Evolutionary conservation across 371 early-diverging fungal species (phyloP).

Genomic region (Apophysomyces ossiformis): DNA sequence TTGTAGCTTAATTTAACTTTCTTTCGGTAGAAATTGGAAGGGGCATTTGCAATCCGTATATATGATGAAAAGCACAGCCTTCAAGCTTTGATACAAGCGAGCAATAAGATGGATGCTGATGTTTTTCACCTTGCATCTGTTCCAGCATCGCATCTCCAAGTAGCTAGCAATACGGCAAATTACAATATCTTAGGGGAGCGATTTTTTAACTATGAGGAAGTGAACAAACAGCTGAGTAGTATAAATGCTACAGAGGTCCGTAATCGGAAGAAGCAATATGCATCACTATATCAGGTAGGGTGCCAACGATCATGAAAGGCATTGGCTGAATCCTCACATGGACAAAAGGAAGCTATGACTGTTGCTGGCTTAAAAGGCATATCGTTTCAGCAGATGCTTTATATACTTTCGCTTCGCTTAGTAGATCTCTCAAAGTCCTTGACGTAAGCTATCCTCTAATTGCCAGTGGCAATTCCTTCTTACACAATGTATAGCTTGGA

Average conservation of each 20-base stretch:
- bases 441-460: slow-evolving; percentile 33
- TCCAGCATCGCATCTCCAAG: slow-evolving; percentile 8
- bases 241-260: slow-evolving; percentile 40
- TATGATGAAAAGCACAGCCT: slow-evolving; percentile 48
- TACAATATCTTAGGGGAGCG: slow-evolving; percentile 29
- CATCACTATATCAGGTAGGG: slow-evolving; percentile 48
- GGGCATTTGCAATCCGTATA: slow-evolving; percentile 46
- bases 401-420: slow-evolving; percentile 48
- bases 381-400: slow-evolving; percentile 50
- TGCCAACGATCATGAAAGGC: neutral
- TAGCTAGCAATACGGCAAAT: neutral
- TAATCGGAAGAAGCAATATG: slow-evolving; percentile 37
- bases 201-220: slow-evolving; percentile 32
- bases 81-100: slow-evolving; percentile 32
- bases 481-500: slow-evolving; percentile 22
- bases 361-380: slow-evolving; percentile 37
- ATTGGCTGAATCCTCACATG: slow-evolving; percentile 6
- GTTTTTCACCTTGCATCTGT: slow-evolving; percentile 23
- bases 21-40: slow-evolving; percentile 36
- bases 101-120: slow-evolving; percentile 30
- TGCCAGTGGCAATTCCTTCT: neutral
- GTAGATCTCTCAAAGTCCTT: slow-evolving; percentile 54
- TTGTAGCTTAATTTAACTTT: neutral
- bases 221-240: slow-evolving; percentile 35
- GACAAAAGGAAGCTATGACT: slow-evolving; percentile 28